A percentile compares a stretch with the other conserved stretches of the same genome.
Conservation (phyloP, 306 rosid genomes). For the Cucurbita pepo region DNA sequence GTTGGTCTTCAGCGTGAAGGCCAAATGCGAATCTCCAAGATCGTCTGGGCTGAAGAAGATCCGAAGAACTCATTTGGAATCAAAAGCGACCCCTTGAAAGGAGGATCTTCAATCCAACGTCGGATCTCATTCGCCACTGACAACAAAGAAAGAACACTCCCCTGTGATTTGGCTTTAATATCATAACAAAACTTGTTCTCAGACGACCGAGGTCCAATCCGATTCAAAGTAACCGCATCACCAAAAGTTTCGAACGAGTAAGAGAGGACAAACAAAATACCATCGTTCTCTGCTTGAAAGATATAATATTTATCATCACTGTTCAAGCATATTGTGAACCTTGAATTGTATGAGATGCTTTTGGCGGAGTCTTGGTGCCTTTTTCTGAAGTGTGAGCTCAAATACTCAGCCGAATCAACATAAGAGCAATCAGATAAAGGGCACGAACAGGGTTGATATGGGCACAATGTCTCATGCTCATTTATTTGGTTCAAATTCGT, state of each 20-base stretch:
- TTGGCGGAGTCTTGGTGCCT: constrained; percentile 23
- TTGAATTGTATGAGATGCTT: constrained; percentile 16
- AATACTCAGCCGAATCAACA: constrained; percentile 28
- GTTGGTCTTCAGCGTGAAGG: not conserved
- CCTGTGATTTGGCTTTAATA: constrained; percentile 19
- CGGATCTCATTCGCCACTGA: constrained; percentile 24
- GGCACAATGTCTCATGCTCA: constrained; percentile 47
- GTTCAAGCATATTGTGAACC: constrained; percentile 10
- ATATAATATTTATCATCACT: constrained; percentile 7
- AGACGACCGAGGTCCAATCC: constrained; percentile 29
- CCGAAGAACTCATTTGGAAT: constrained; percentile 24
- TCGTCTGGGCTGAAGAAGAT: constrained; percentile 5
- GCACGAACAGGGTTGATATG: constrained; percentile 39
- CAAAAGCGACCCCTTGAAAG: constrained; percentile 19
- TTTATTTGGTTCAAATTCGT: constrained; percentile 17
- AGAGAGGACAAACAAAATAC: constrained; percentile 30
- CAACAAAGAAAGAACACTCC: constrained; percentile 14
- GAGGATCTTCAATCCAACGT: constrained; percentile 1
- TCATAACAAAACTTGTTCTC: constrained; percentile 22
- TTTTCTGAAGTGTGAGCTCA: constrained; percentile 27
- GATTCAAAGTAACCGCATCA: constrained; percentile 19
- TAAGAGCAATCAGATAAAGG: constrained; percentile 31
- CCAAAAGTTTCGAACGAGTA: constrained; percentile 17
- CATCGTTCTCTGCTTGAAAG: constrained; percentile 34
- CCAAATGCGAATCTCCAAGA: constrained; percentile 32